Evolutionary conservation across 2,329 filamentous ascomycete genomes (phyloP).

Genomic region (Colletotrichum graminicola): DNA sequence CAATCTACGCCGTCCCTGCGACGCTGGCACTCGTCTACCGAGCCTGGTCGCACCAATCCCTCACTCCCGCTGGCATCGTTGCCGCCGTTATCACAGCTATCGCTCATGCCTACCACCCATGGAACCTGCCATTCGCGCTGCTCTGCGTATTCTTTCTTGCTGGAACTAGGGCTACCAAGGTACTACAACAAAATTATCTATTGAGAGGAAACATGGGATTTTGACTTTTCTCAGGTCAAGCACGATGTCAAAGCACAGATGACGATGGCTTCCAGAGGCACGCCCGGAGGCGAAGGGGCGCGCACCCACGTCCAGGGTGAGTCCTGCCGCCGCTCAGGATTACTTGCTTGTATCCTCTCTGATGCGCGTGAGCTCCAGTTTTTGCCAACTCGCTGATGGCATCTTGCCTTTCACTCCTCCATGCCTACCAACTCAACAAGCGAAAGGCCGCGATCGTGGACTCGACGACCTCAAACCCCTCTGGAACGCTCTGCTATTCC

Average conservation of each 20-base stretch:
- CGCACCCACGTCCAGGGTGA: conserved; percentile 84
- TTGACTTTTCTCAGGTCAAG: conserved; percentile 73
- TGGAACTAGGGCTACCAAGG: conserved; percentile 87
- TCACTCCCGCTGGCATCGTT: conserved; percentile 56
- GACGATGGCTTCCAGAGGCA: conserved; percentile 81
- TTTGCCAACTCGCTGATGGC: conserved; percentile 89
- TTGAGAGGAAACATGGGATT: not conserved
- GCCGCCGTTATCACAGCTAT: conserved; percentile 51
- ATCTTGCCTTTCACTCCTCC: conserved; percentile 71
- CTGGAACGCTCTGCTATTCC: conserved; percentile 65
- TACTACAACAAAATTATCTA: conserved; percentile 58
- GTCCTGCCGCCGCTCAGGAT: conserved; percentile 18
- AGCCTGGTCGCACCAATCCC: conserved; percentile 78
- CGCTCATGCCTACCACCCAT: conserved; percentile 88
- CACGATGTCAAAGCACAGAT: conserved; percentile 85
- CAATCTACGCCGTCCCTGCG: conserved; percentile 67
- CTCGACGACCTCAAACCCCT: conserved; percentile 48
- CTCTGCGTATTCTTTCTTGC: conserved; percentile 88
- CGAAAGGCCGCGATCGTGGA: conserved; percentile 58
- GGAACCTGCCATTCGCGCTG: conserved; percentile 89
- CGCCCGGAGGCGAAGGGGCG: conserved; percentile 82
- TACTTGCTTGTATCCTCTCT: not conserved
- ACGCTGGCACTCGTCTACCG: conserved; percentile 73
- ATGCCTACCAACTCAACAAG: conserved; percentile 69
- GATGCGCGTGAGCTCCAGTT: conserved; percentile 58